A percentile compares a stretch with the other conserved stretches of the same genome.
These are phyloP conservation scores for Logfia minima DNA, from an alignment of 129 eudicot genomes.

Conservation along the genomic window DNA sequence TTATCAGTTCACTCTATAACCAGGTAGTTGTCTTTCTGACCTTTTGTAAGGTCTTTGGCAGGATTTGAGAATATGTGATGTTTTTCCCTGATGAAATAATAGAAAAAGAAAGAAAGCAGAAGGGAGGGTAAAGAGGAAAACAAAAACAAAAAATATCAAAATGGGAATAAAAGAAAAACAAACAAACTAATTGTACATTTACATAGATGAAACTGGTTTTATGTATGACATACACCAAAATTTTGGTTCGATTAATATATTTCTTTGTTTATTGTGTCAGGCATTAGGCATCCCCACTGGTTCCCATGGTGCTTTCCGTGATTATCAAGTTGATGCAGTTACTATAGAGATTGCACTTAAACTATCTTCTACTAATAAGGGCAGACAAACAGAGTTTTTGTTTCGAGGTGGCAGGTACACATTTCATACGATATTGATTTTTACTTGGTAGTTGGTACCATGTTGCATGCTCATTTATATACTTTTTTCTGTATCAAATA, in stretches of 20 bases:
- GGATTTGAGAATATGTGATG: background rate
- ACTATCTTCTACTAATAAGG: constrained; percentile 36
- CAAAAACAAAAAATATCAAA: background rate
- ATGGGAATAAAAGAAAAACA: background rate
- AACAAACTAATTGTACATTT: background rate
- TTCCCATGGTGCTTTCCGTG: constrained; percentile 97
- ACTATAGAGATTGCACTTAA: constrained; percentile 73
- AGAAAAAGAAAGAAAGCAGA: background rate
- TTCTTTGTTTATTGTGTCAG: constrained; percentile 38
- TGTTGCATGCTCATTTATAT: constrained; percentile 3
- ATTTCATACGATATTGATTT: constrained; percentile 7
- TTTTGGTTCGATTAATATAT: constrained; percentile 2
- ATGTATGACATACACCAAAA: background rate
- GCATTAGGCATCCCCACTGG: constrained; percentile 97
- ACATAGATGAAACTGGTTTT: constrained; percentile 19
- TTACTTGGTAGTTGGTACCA: background rate
- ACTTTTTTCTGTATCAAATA: background rate
- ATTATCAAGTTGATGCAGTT: constrained; percentile 96
- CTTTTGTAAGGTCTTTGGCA: background rate
- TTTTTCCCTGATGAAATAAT: background rate
- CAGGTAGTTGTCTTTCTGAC: constrained; percentile 54
- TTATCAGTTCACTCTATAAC: constrained; percentile 81
- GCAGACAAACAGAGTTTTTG: constrained; percentile 56
- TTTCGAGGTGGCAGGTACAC: constrained; percentile 74
- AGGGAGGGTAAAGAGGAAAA: background rate